A percentile compares a stretch with the other conserved stretches of the same genome.
Evolutionary conservation across 2,329 filamentous ascomycete species (phyloP).

Genomic region (Diatrype stigma): DNA sequence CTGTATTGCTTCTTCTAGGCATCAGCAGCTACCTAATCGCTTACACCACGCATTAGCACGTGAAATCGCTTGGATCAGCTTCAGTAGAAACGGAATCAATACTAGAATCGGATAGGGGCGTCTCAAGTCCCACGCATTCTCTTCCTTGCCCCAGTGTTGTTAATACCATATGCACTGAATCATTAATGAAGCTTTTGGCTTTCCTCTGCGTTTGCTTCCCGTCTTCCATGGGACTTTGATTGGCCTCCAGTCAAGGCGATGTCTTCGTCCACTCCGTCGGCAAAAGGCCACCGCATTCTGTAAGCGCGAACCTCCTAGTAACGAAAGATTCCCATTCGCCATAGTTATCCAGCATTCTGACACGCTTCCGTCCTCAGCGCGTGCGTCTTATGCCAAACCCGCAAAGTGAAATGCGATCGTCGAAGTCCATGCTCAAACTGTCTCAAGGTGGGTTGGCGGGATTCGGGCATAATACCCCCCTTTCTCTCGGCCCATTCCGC

Average conservation of each 20-base stretch:
- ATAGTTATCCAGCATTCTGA: constrained; percentile 4
- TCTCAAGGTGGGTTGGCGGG: constrained; percentile 44
- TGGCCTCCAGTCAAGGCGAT: constrained; percentile 7
- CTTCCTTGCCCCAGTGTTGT: background rate
- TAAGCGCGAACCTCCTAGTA: constrained; percentile 3
- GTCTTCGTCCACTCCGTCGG: constrained; percentile 21
- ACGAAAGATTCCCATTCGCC: background rate
- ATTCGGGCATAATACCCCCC: background rate
- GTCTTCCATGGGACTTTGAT: background rate
- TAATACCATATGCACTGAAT: background rate
- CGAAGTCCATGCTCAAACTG: constrained; percentile 57
- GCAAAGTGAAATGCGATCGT: constrained; percentile 61
- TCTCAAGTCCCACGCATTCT: too few species aligned
- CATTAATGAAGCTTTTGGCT: background rate
- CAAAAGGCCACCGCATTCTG: constrained; percentile 25
- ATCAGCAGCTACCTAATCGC: too few species aligned
- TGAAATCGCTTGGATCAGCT: too few species aligned
- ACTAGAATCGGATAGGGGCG: too few species aligned
- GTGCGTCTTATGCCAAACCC: constrained; percentile 55
- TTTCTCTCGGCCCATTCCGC: constrained; percentile 1
- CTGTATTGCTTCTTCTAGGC: too few species aligned
- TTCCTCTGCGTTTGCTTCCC: background rate
- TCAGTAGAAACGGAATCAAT: too few species aligned
- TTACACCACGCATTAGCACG: too few species aligned
- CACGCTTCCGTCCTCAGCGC: constrained; percentile 24